A percentile compares a stretch with the other conserved stretches of the same genome.
These are phyloP conservation scores for Gracilariopsis chorda DNA, from an alignment of 23 red algal species.

Conservation along the genomic window DNA sequence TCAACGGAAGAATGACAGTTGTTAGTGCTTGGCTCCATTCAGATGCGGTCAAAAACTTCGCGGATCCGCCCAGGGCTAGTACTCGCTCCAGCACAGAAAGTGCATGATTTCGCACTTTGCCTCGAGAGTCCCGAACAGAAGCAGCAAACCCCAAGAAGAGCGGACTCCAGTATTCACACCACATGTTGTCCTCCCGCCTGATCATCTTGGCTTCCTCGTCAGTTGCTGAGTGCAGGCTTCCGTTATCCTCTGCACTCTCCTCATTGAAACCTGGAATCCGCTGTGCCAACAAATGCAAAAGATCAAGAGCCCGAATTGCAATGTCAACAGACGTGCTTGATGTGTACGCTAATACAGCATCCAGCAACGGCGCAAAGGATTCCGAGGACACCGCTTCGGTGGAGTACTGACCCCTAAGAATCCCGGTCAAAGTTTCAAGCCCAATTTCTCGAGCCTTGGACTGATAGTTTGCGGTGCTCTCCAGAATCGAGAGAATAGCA, in stretches of 20 bases:
- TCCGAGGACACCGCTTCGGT: constrained; percentile 41
- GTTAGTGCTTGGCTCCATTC: constrained; percentile 50
- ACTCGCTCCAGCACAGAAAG: constrained; percentile 63
- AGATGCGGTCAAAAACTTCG: constrained; percentile 39
- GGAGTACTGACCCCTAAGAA: constrained; percentile 45
- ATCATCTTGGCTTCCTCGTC: not conserved
- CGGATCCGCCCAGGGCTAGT: constrained; percentile 39
- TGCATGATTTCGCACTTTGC: constrained; percentile 51
- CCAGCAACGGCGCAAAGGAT: constrained; percentile 78
- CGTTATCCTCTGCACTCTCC: not conserved
- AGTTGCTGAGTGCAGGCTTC: not conserved
- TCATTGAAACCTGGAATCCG: constrained; percentile 33
- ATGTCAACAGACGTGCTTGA: constrained; percentile 46
- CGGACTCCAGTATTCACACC: constrained; percentile 68
- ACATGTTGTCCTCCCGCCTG: not conserved
- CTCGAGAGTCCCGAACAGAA: constrained; percentile 34
- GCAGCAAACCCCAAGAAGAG: constrained; percentile 45
- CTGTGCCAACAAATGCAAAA: constrained; percentile 35
- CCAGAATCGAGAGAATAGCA: constrained; percentile 72
- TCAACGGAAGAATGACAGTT: constrained; percentile 59
- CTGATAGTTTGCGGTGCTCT: constrained; percentile 41
- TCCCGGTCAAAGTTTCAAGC: constrained; percentile 30
- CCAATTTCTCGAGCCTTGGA: constrained; percentile 54
- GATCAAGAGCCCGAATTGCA: constrained; percentile 45
- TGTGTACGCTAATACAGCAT: constrained; percentile 83